Evolutionary conservation across 2,329 filamentous ascomycete species (phyloP).

Genomic region (Fusarium sp.): DNA sequence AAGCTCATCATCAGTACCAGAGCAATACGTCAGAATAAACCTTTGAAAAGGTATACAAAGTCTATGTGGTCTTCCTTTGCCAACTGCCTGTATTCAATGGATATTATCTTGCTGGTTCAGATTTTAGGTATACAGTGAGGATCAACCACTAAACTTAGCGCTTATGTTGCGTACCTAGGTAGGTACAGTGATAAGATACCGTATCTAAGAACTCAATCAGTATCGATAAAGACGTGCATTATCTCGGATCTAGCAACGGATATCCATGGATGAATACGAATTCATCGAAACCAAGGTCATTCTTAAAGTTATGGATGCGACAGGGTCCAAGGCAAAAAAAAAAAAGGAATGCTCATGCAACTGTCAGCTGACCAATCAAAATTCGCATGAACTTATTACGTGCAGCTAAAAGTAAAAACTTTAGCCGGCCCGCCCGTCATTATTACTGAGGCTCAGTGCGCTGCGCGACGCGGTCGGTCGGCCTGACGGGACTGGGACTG

Average conservation of each 20-base stretch:
- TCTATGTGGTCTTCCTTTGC: not conserved
- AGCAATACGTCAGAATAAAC: not conserved
- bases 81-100: not conserved
- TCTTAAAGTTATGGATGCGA: not conserved
- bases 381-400: conserved; percentile 9
- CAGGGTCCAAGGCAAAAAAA: conserved; percentile 29
- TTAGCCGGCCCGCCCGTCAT: conserved; percentile 26
- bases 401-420: conserved; percentile 31
- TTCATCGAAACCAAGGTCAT: not conserved
- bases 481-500: conserved; percentile 1
- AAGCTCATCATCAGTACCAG: not conserved
- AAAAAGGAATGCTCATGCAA: conserved; percentile 4
- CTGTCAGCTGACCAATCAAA: conserved; percentile 23
- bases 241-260: conserved; percentile 3
- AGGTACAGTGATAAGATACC: not conserved
- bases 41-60: rapidly evolving
- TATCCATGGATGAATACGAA: not conserved
- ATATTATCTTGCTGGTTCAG: not conserved
- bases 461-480: conserved; percentile 33
- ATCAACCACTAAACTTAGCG: not conserved
- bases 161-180: not conserved
- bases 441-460: conserved; percentile 23
- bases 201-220: not conserved
- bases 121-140: not conserved
- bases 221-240: not conserved